These are phyloP conservation scores for Nidularia pulvinata DNA, from an alignment of 768 basidiomycete genomes.

Conservation along the genomic window DNA sequence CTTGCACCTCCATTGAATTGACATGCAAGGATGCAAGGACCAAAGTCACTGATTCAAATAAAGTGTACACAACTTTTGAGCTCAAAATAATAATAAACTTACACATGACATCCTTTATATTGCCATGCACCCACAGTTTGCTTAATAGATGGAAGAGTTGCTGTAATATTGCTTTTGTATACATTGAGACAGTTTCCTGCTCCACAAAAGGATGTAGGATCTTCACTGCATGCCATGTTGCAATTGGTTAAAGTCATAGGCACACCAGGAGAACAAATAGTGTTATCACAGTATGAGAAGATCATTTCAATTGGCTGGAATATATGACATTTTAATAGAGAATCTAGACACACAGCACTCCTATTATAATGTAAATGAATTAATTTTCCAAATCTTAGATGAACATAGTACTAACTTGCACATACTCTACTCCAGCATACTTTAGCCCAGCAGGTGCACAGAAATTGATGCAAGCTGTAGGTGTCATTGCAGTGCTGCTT, in stretches of 20 bases:
- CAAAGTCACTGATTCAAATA: constrained; percentile 2
- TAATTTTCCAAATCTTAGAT: neutral
- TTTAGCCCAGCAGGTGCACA: neutral
- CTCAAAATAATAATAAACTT: neutral
- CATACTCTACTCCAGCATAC: neutral
- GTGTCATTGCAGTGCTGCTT: neutral
- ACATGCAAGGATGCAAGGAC: constrained; percentile 7
- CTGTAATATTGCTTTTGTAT: neutral
- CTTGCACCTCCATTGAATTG: constrained; percentile 2
- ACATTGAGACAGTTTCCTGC: neutral
- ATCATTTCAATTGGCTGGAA: neutral
- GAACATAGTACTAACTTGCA: neutral
- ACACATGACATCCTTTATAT: neutral
- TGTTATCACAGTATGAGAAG: neutral
- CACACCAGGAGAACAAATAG: neutral
- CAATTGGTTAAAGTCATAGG: neutral
- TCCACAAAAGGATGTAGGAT: neutral
- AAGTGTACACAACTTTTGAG: neutral
- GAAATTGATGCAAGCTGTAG: neutral
- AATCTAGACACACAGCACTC: neutral
- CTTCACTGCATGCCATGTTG: neutral
- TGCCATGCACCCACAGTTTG: neutral
- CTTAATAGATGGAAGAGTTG: neutral
- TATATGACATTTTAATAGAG: neutral
- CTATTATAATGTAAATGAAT: neutral